Evolutionary conservation across 257 asterid genomes (phyloP).

Genomic region (Forsythia suspensa): DNA sequence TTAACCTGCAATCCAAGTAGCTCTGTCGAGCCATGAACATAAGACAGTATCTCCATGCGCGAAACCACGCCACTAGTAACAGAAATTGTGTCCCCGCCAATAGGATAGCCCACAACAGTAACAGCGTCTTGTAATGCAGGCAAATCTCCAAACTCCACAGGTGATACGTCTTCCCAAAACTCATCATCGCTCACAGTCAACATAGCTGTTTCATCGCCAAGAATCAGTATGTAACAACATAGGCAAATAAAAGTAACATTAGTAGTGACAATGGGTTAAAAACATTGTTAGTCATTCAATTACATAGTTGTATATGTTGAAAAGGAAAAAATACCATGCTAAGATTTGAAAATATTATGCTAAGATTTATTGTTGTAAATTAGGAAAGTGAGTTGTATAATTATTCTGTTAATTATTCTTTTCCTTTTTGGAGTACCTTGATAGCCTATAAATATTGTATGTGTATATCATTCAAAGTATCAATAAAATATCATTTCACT

Average conservation of each 20-base stretch:
- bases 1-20: constrained; percentile 88
- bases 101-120: constrained; percentile 96
- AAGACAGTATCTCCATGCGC: constrained; percentile 86
- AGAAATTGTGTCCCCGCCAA: constrained; percentile 94
- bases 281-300: not conserved
- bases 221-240: not conserved
- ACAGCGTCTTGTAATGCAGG: constrained; percentile 95
- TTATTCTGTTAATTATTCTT: too few relatives aligned
- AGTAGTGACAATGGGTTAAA: not conserved
- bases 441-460: too few relatives aligned
- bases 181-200: constrained; percentile 86
- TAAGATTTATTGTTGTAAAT: too few relatives aligned
- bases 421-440: too few relatives aligned
- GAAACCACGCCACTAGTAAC: constrained; percentile 98
- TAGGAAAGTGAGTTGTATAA: too few relatives aligned
- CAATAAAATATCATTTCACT: too few relatives aligned
- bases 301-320: not conserved
- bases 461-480: too few relatives aligned
- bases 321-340: too few relatives aligned
- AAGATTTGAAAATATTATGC: too few relatives aligned
- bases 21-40: constrained; percentile 93
- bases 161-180: constrained; percentile 91
- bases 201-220: constrained; percentile 55
- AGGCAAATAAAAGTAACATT: not conserved
- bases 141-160: constrained; percentile 81